phyloP scores from a whole-genome alignment of 257 asterid species.

The Solanum etuberosum region DNA sequence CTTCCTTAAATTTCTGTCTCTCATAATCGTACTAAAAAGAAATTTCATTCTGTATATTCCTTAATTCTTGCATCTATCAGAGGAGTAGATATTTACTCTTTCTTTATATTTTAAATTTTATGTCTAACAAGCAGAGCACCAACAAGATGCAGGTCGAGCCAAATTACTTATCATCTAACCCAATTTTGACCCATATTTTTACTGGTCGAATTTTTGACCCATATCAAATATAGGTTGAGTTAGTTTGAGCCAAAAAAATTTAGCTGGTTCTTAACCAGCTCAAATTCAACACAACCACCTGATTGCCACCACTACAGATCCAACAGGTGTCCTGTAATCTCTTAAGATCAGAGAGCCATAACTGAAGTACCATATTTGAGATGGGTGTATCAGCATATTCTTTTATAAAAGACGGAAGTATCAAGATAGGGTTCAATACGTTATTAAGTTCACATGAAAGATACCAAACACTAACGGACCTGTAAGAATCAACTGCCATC shows the following conservation, averaged over 20 bases:
- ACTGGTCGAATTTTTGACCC: too few species aligned
- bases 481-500: slow-evolving; percentile 19
- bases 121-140: slow-evolving; percentile 80
- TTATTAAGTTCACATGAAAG: neutral
- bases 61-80: neutral
- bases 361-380: neutral
- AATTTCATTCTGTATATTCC: neutral
- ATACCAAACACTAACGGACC: slow-evolving; percentile 16
- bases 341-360: neutral
- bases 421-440: too few species aligned
- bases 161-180: too few species aligned
- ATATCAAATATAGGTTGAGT: too few species aligned
- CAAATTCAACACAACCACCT: too few species aligned
- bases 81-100: neutral
- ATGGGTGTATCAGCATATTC: neutral
- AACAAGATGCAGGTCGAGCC: too few species aligned
- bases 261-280: too few species aligned
- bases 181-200: too few species aligned
- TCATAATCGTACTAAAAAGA: neutral
- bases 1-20: neutral
- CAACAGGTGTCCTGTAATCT: too few species aligned
- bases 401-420: too few species aligned
- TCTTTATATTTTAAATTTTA: neutral
- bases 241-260: too few species aligned
- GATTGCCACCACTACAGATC: too few species aligned